Evolutionary conservation across 106 monocot species (phyloP).

Genomic region (Allium cepa): DNA sequence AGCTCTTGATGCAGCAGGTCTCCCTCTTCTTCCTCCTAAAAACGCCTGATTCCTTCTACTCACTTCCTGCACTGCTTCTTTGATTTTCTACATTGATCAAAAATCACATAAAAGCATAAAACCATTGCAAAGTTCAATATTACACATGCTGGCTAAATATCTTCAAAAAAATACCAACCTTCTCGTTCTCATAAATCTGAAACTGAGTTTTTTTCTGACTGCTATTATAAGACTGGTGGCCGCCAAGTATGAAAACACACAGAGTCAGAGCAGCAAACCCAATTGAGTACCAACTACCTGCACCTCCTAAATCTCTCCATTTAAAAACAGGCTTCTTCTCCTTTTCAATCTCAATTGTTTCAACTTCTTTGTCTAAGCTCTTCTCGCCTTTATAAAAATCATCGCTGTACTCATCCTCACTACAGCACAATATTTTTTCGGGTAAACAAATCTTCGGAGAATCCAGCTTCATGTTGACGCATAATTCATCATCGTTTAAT

Average conservation of each 20-base stretch:
- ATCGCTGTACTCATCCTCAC: conserved; percentile 1
- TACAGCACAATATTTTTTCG: not conserved
- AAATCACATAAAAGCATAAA: not conserved
- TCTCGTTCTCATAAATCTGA: conserved; percentile 40
- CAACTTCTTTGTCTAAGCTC: not conserved
- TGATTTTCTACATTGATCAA: conserved; percentile 8
- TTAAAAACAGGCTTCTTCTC: not conserved
- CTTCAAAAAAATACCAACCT: conserved; percentile 18
- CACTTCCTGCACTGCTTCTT: conserved; percentile 12
- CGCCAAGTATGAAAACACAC: conserved; percentile 48
- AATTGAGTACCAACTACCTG: conserved; percentile 31
- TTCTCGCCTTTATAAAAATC: conserved; percentile 1
- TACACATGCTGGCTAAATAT: not conserved
- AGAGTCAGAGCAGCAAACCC: conserved; percentile 55
- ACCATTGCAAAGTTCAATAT: not conserved
- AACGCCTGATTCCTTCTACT: conserved; percentile 7
- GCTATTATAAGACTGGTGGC: conserved; percentile 15
- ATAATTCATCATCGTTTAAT: not conserved
- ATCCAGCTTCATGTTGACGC: not conserved
- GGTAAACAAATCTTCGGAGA: conserved; percentile 1
- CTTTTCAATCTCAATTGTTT: not conserved
- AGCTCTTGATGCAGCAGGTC: not conserved
- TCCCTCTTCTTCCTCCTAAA: conserved; percentile 6
- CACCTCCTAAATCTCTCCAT: not conserved
- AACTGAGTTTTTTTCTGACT: conserved; percentile 43